Evolutionary conservation across 179 eudicot genomes (phyloP).

Genomic region (Sideroxylon spinosum): DNA sequence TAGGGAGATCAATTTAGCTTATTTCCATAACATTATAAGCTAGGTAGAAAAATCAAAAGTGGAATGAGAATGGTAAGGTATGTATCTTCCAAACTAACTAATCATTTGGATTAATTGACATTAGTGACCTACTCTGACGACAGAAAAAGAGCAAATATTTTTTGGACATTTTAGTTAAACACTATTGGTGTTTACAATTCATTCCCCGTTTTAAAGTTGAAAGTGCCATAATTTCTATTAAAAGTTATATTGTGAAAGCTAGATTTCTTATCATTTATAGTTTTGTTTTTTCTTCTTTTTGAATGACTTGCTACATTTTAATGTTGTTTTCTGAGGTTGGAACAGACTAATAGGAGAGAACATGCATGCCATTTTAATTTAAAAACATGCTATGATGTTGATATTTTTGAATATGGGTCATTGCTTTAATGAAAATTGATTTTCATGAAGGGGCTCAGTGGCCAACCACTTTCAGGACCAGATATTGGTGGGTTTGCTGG

Average conservation of each 20-base stretch:
- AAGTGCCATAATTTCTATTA: background rate
- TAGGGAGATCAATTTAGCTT: no score
- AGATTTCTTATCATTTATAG: no score
- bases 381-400: background rate
- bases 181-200: background rate
- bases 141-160: no score
- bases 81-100: no score
- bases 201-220: background rate
- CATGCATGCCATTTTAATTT: background rate
- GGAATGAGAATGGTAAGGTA: no score
- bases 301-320: background rate
- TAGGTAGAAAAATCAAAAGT: no score
- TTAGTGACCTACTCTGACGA: no score
- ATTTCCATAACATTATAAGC: no score
- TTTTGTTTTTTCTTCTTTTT: no score
- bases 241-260: no score
- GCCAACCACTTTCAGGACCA: constrained; percentile 97
- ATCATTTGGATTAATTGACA: no score
- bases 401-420: background rate
- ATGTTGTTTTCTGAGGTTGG: background rate
- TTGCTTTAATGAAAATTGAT: background rate
- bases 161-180: background rate
- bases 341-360: background rate
- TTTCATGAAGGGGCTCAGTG: constrained; percentile 75
- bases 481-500: constrained; percentile 99